Evolutionary conservation across 192 early-diverging fungal species (phyloP).

Genomic region (Mortierella claussenii): DNA sequence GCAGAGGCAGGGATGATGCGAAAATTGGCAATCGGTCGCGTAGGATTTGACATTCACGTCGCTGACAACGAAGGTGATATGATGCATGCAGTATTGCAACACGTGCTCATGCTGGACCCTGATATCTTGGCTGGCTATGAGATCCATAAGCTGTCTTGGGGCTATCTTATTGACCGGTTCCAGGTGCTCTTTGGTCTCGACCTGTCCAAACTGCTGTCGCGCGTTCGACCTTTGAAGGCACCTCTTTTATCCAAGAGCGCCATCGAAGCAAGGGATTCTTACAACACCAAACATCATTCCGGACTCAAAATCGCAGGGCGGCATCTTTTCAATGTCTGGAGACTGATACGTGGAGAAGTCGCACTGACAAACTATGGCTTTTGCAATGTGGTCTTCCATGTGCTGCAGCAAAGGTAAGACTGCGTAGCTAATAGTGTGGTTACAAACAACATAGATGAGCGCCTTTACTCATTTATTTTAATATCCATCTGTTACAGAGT

Average conservation of each 20-base stretch:
- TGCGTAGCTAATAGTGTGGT: not conserved
- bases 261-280: slow-evolving; percentile 33
- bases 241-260: slow-evolving; percentile 27
- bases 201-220: slow-evolving; percentile 42
- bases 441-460: not conserved
- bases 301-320: slow-evolving; percentile 75
- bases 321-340: slow-evolving; percentile 91
- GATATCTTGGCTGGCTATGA: slow-evolving; percentile 93
- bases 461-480: not conserved
- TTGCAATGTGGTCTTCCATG: slow-evolving; percentile 76
- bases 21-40: slow-evolving; percentile 42
- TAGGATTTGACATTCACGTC: slow-evolving; percentile 53
- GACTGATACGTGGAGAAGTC: slow-evolving; percentile 82
- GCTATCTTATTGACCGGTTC: slow-evolving; percentile 64
- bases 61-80: slow-evolving; percentile 67
- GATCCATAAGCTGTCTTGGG: slow-evolving; percentile 88
- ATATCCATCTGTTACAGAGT: slow-evolving; percentile 49
- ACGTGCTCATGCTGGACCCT: slow-evolving; percentile 75
- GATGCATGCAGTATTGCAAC: slow-evolving; percentile 63
- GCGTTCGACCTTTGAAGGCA: slow-evolving; percentile 4
- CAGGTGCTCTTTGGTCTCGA: slow-evolving; percentile 21
- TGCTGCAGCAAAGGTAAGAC: slow-evolving; percentile 74
- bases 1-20: slow-evolving; percentile 21
- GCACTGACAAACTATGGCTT: slow-evolving; percentile 82
- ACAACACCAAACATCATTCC: slow-evolving; percentile 55